Evolutionary conservation across 352 stramenopile genomes (phyloP).

Genomic region (Pythium volutum): DNA sequence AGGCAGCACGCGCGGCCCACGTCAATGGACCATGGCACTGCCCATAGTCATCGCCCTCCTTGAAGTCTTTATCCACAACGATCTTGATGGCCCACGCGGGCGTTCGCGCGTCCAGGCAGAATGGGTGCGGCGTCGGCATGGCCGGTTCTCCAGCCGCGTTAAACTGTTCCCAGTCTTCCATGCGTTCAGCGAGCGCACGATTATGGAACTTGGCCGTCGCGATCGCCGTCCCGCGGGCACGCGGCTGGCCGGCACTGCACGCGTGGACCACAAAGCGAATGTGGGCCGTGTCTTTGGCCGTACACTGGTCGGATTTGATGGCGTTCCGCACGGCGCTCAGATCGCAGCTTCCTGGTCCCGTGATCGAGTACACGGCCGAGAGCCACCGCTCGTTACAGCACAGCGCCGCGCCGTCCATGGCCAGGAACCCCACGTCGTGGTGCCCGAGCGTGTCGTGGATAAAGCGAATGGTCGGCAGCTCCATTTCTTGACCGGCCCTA

Average conservation of each 20-base stretch:
- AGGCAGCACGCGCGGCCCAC: background rate
- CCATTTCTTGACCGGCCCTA: background rate
- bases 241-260: background rate
- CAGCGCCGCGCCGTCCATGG: background rate
- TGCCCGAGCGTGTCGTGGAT: background rate
- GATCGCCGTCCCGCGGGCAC: background rate
- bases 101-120: background rate
- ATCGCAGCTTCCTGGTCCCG: background rate
- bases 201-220: background rate
- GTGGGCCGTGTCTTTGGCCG: background rate
- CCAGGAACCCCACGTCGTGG: background rate
- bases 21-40: background rate
- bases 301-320: background rate
- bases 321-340: background rate
- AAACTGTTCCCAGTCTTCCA: background rate
- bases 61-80: background rate
- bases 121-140: background rate
- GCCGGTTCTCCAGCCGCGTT: background rate
- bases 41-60: background rate
- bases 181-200: background rate
- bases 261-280: background rate
- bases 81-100: background rate
- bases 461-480: background rate
- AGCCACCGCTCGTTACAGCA: background rate
- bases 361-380: background rate